Evolutionary conservation across 116 monocot genomes (phyloP), one percentile per base, ranked within the genome.

Genomic region (Posidonia oceanica): DNA sequence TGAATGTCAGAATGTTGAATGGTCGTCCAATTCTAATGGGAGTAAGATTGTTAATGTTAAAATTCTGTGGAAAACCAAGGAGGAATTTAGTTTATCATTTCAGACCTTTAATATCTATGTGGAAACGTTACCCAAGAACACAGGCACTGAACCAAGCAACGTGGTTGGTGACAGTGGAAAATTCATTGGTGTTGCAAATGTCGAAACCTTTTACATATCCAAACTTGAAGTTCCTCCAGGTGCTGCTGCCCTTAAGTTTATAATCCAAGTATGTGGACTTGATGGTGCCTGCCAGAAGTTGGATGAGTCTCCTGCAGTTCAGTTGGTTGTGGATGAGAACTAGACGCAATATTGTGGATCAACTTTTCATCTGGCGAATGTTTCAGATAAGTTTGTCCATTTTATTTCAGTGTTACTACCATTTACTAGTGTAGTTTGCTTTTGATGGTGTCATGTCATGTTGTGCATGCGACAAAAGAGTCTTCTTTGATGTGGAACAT

Each of bases 261-360:
- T 42, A 59, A 71, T 71, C n/a, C 71, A 61, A 60, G 41, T 12
- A 10, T 71, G 59, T 71, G 59, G 59, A 7, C 59, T 61, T 22
- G 59, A 71, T 60, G 71, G 71, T 21, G 10, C 39, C 14, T 71
- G 58, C 39, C 71, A 71, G 71, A 71, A 59, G n/a, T n/a, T 71
- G 20, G 59, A 60, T 18, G 44, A 60, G 3, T 60, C 59, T 29
- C 71, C 71, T 42, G 37, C 58, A 22, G 6, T 59, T 61, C 39
- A 41, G 22, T 71, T 71, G 71, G 37, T 56, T 16, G 6, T 57
- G 4, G 54, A 54, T 29, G 54, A 76, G 76, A 10, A 48, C 8
- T 48, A 48, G 48, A 5, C 48, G 12, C 7, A 10, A 48, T 12
- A 48, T 48, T 10, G 12, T 12, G 48, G 48, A 48, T 10, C 11